Percentiles rank a stretch among this genome's conserved stretches.
These are phyloP conservation scores for Fraxinus floribunda DNA, from an alignment of 305 asterid genomes.

Conservation along the genomic window DNA sequence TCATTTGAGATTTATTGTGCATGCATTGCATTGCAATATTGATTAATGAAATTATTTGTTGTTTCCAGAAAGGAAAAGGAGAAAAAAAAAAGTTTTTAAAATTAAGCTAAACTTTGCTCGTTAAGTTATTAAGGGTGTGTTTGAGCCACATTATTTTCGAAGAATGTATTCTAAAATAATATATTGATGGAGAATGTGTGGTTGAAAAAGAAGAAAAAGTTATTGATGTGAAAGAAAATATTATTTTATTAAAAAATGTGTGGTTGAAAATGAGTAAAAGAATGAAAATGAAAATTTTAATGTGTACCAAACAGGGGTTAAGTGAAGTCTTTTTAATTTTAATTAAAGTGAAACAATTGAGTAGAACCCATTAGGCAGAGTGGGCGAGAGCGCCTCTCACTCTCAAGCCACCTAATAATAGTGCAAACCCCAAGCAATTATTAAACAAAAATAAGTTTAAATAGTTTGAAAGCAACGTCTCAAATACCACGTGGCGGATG, in stretches of 20 bases:
- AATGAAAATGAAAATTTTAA: too few species aligned
- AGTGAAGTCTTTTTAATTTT: background rate
- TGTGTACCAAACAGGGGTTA: too few species aligned
- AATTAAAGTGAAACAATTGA: background rate
- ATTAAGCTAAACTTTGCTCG: background rate
- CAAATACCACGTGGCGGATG: conserved; percentile 39
- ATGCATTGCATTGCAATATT: too few species aligned
- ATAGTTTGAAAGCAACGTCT: conserved; percentile 60
- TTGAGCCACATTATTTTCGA: too few species aligned
- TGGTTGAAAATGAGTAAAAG: too few species aligned
- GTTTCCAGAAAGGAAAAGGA: too few species aligned
- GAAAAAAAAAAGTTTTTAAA: too few species aligned
- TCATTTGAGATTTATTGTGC: too few species aligned
- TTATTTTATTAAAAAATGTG: too few species aligned
- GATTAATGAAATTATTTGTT: background rate
- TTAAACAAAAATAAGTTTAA: conserved; percentile 11
- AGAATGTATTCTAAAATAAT: too few species aligned
- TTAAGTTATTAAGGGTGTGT: background rate
- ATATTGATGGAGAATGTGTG: background rate
- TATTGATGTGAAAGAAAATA: too few species aligned
- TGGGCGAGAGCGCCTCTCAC: background rate
- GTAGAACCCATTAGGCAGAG: background rate
- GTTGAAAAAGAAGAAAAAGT: too few species aligned
- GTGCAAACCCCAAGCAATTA: conserved; percentile 35
- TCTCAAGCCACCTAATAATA: conserved; percentile 17